Base-by-base conservation (phyloP, 2,329 filamentous ascomycete species). In the Mycosphaerella sp. region DNA sequence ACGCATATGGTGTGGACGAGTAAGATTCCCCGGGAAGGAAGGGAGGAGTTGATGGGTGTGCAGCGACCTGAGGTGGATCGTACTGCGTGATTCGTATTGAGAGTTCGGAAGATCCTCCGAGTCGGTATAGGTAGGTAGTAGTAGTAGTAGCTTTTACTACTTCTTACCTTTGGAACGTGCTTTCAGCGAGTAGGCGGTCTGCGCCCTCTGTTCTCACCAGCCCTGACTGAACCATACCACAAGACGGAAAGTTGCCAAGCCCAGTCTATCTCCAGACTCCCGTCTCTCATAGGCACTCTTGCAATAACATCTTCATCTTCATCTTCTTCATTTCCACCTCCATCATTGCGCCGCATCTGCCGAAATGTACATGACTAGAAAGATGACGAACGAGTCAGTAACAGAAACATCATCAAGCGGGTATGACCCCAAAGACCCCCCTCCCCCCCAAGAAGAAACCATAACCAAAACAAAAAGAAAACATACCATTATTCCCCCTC, bases 401-500 rank as follows among this genome's bases (percentile, higher is more conserved):
- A n/a, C 21, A 9, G n/a, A 6, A 21, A 11, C 10, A 44, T 2
- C 29, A 11, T 34, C 39, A 38, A 17, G 14, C 14, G 14, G 14
- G 14, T 17, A 17, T 17, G 14, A 17, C 14, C 14, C 14, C 14
- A 17, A 17, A 17, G 14, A 17, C 40, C 23, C 10, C 32, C 21
- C 31, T 10, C 3, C n/a, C 29, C 29, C 4, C 3, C 31, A 26
- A 26, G 26, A 26, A 26, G 1, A 6, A 26, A 26, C 26, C 4
- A 26, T 2, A 26, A 1, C 4, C 4, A 26, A 26, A 26, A 4
- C 4, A 1, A 26, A 26, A 26, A 6, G 6, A 26, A 46, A 11
- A 57, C 64, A 50, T 62, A 95, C 92, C 92, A 68, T 97, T 97
- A 75, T 97, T 97, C 64, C 92, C 92, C 71, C 92, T 82, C 54